These are phyloP conservation scores for Penicillium psychrofluorescens DNA, from an alignment of 495 filamentous ascomycete genomes.

Conservation along the genomic window DNA sequence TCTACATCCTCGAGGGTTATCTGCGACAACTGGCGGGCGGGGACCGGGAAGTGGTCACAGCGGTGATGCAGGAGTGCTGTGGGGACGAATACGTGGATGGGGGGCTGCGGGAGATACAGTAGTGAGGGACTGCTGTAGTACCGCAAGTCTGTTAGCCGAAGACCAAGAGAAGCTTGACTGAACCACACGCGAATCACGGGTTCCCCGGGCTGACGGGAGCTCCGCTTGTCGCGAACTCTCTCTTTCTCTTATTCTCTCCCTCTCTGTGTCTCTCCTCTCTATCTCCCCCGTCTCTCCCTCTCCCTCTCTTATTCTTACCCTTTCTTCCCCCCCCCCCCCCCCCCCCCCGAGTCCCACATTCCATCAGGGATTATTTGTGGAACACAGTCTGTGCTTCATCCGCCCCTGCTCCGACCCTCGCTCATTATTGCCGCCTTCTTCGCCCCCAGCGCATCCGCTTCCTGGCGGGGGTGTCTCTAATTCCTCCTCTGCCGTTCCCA, in stretches of 20 bases:
- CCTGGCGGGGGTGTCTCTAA: conserved; percentile 4
- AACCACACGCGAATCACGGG: conserved; percentile 19
- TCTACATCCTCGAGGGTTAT: conserved; percentile 57
- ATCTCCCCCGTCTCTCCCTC: neutral
- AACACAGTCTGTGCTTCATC: neutral
- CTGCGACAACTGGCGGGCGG: conserved; percentile 40
- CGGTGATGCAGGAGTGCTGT: conserved; percentile 50
- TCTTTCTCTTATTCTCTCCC: neutral
- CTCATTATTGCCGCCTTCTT: neutral
- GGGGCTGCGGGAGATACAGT: conserved; percentile 50
- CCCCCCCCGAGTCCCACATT: conserved; percentile 9
- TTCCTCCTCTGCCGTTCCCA: conserved; percentile 7
- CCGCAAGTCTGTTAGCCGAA: neutral
- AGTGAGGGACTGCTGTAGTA: too few species aligned
- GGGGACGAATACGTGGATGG: conserved; percentile 59
- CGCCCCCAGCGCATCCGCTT: neutral
- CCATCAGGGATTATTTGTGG: neutral
- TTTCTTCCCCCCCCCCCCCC: neutral
- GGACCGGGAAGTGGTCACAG: conserved; percentile 44
- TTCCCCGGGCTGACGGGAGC: conserved; percentile 18
- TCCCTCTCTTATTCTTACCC: conserved; percentile 1
- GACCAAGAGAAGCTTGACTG: conserved; percentile 35
- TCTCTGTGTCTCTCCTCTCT: conserved; percentile 4
- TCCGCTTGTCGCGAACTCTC: conserved; percentile 16
- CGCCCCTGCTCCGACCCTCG: conserved; percentile 3